A percentile compares a stretch with the other conserved stretches of the same genome.
These are phyloP conservation scores for Fraxinus angustifolia DNA, from an alignment of 305 asterid genomes.

Conservation along the genomic window DNA sequence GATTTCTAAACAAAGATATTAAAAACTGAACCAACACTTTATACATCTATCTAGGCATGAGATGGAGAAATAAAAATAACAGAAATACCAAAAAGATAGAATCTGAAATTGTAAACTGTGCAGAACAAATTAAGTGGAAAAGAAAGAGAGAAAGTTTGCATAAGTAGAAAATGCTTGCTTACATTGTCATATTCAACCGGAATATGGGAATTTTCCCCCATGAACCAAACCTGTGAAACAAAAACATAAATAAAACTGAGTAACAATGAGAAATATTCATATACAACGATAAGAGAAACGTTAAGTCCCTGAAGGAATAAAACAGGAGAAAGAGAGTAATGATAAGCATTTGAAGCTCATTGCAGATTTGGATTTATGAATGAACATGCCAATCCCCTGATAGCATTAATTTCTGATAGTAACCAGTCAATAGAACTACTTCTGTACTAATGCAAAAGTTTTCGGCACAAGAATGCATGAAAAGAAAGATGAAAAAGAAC, in stretches of 20 bases:
- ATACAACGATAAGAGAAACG: background rate
- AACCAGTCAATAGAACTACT: background rate
- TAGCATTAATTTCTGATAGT: background rate
- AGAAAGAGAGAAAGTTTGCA: background rate
- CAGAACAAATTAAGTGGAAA: background rate
- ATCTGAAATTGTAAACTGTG: background rate
- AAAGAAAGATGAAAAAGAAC: background rate
- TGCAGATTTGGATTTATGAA: background rate
- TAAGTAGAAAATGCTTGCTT: slow-evolving; percentile 34
- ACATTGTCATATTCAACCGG: slow-evolving; percentile 91
- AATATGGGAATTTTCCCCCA: slow-evolving; percentile 96
- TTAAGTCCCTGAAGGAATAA: background rate
- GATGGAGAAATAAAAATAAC: background rate
- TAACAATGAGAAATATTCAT: background rate
- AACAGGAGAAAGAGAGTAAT: background rate
- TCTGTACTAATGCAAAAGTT: background rate
- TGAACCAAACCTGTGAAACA: slow-evolving; percentile 79
- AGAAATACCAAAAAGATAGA: background rate
- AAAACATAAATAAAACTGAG: slow-evolving; percentile 9
- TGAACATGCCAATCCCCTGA: background rate
- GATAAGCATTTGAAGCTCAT: background rate
- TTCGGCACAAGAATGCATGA: background rate
- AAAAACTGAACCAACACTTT: background rate
- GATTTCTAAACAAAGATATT: background rate
- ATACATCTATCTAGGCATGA: background rate